phyloP scores from a whole-genome alignment of 2,329 filamentous ascomycete genomes.

The Pseudopyricularia cyperi region DNA sequence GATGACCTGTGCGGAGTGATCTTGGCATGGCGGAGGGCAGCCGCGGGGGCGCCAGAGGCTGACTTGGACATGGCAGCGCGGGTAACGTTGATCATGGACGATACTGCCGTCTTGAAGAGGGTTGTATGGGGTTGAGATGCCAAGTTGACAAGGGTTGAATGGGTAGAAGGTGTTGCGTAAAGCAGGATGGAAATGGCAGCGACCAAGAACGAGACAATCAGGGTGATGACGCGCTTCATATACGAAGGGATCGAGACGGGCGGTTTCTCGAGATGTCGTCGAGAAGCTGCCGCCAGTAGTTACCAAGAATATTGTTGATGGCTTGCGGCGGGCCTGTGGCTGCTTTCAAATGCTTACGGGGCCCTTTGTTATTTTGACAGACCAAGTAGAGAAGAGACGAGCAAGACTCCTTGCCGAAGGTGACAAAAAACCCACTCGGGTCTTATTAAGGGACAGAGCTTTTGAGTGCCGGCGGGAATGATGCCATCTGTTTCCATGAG shows the following conservation, averaged over 20 bases:
- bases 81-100: conserved; percentile 20
- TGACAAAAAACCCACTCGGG: neutral
- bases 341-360: conserved; percentile 1
- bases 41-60: conserved; percentile 12
- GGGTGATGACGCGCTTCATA: conserved; percentile 16
- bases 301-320: neutral
- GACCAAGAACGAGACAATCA: conserved; percentile 13
- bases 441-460: neutral
- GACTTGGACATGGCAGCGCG: conserved; percentile 44
- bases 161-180: conserved; percentile 10
- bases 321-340: neutral
- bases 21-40: conserved; percentile 47
- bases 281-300: conserved; percentile 7
- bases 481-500: neutral
- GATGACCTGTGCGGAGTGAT: conserved; percentile 63
- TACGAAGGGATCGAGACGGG: conserved; percentile 11
- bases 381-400: neutral
- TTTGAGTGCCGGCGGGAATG: neutral
- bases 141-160: neutral
- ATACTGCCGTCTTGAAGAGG: conserved; percentile 1
- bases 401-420: neutral
- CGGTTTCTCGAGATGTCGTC: conserved; percentile 2
- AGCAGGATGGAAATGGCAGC: conserved; percentile 16
- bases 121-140: conserved; percentile 3
- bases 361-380: neutral